Evolutionary conservation across 352 stramenopile genomes (phyloP).

Genomic region (Phytopythium vexans): DNA sequence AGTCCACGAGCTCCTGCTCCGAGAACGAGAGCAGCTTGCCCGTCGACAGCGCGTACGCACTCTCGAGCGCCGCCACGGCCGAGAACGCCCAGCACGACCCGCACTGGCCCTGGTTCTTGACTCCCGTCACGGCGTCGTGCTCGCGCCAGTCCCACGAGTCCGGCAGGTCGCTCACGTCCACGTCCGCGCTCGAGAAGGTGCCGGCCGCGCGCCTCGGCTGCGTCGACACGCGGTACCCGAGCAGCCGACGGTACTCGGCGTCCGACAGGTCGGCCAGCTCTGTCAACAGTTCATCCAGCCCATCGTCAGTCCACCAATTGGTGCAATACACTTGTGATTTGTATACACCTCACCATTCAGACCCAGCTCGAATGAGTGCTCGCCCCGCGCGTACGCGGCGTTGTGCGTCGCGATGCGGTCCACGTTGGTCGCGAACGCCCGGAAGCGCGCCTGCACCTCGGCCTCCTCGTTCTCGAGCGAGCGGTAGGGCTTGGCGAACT

Average conservation of each 20-base stretch:
- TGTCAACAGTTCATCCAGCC: too few relatives aligned
- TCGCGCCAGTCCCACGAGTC: too few relatives aligned
- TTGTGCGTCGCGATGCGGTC: slow-evolving; percentile 52
- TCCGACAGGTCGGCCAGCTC: slow-evolving; percentile 34
- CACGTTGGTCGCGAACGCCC: slow-evolving; percentile 43
- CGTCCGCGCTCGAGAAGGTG: too few relatives aligned
- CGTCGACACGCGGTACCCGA: slow-evolving; percentile 37
- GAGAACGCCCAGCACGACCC: slow-evolving; percentile 98
- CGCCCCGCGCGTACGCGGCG: slow-evolving; percentile 34
- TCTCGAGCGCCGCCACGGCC: slow-evolving; percentile 89
- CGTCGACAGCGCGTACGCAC: slow-evolving; percentile 79
- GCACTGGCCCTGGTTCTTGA: slow-evolving; percentile 97
- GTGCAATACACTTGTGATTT: too few relatives aligned
- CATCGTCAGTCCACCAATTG: too few relatives aligned
- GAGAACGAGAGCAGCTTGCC: slow-evolving; percentile 76
- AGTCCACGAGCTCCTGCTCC: slow-evolving; percentile 92
- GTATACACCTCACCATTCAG: too few relatives aligned
- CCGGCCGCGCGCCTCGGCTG: too few relatives aligned
- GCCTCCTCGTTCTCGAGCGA: slow-evolving; percentile 29
- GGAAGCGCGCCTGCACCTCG: slow-evolving; percentile 37
- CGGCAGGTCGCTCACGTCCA: too few relatives aligned
- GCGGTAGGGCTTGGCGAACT: slow-evolving; percentile 50
- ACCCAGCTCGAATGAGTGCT: slow-evolving; percentile 47
- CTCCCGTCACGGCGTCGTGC: slow-evolving; percentile 27
- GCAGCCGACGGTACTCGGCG: slow-evolving; percentile 34